Evolutionary conservation across 2,329 filamentous ascomycete species (phyloP), one percentile per base, ranked within the genome.

Genomic region (Aspergillus clavatus): DNA sequence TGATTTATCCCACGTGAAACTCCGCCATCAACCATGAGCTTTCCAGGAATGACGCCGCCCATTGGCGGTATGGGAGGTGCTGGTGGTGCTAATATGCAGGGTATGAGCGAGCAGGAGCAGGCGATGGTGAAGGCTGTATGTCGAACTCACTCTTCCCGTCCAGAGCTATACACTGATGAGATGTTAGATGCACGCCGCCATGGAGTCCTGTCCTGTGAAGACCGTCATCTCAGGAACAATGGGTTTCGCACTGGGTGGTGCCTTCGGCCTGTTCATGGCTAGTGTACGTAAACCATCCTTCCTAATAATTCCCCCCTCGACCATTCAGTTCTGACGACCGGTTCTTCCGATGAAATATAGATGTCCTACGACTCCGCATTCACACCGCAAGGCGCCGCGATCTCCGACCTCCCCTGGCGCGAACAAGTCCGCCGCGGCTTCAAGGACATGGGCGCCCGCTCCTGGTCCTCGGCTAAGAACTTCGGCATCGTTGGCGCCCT

Each of bases 331-430:
- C n/a, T n/a, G n/a, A n/a, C n/a, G n/a, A n/a, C n/a, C n/a, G n/a
- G n/a, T n/a, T n/a, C n/a, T n/a, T n/a, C n/a, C n/a, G n/a, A n/a
- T n/a, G n/a, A n/a, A n/a, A n/a, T 24, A 40, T 52, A 95, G 89
- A 98, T 98, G 93, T 86, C 89, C 70, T 98, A 98, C 79, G 93
- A 98, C 67, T 96, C 90, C 0, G 87, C 91, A 47, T 84, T 89
- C 70, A 85, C 76, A 28, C 68, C 75, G 57, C 70, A 77, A 60
- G 70, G 74, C n/a, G 69, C 70, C 45, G 73, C 75, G 48, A 72
- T 83, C 55, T 68, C 77, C 48, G 72, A 78, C 52, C 81, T 98
- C 16, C 90, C 93, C 22, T 77, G 91, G 53, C 80, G 83, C 37
- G 82, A 95, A 67, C 93, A 97, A 70, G 78, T 98, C 43, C 82